A percentile compares a stretch with the other conserved stretches of the same genome.
Evolutionary conservation across 192 early-diverging fungal species (phyloP).

Genomic region (Backusella macrospora): DNA sequence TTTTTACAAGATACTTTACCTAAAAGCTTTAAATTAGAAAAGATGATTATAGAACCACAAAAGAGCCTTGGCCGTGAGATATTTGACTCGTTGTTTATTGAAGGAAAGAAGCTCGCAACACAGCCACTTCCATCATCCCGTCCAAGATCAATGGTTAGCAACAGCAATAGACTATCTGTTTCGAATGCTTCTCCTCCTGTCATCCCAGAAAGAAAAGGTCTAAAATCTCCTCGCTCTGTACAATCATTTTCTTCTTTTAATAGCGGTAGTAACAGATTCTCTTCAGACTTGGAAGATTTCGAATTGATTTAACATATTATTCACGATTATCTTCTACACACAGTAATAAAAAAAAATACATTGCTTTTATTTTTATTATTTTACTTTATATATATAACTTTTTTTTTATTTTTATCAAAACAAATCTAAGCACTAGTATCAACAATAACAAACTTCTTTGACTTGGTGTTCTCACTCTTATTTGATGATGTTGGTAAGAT

Average conservation of each 20-base stretch:
- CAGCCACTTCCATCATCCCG: neutral
- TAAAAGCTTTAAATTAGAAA: constrained; percentile 60
- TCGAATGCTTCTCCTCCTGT: neutral
- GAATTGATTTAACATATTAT: constrained; percentile 4
- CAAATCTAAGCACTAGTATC: constrained; percentile 38
- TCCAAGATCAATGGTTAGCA: neutral
- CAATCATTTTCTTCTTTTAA: neutral
- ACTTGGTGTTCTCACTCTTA: constrained; percentile 18
- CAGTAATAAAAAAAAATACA: constrained; percentile 1
- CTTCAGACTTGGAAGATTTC: constrained; percentile 18
- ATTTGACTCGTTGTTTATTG: constrained; percentile 49
- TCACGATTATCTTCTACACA: neutral
- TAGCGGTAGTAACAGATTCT: neutral
- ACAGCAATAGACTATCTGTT: neutral
- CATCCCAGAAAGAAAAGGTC: neutral
- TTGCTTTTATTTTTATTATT: constrained; percentile 7
- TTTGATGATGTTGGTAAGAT: constrained; percentile 23
- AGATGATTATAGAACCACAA: constrained; percentile 51
- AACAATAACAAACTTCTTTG: constrained; percentile 49
- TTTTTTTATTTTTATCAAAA: constrained; percentile 11
- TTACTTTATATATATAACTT: neutral
- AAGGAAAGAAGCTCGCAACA: constrained; percentile 31
- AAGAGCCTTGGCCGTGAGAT: constrained; percentile 56
- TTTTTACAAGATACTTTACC: constrained; percentile 75
- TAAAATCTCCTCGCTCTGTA: neutral